Conservation (phyloP, 2,329 filamentous ascomycete species). For the Moelleriella libera region DNA sequence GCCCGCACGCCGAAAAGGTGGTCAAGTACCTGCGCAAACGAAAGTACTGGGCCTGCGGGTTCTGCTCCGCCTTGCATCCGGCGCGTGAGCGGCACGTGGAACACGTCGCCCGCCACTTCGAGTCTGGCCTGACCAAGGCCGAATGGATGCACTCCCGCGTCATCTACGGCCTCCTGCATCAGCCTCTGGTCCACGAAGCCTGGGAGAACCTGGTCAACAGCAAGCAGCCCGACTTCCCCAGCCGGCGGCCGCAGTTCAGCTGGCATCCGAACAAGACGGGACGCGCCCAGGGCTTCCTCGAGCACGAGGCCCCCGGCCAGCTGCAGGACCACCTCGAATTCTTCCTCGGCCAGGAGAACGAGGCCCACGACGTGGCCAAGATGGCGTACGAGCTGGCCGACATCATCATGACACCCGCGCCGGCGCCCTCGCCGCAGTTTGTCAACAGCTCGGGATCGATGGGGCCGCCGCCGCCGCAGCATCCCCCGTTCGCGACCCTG, state of each 20-base stretch:
- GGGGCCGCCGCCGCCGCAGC: slow-evolving; percentile 9
- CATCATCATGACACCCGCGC: slow-evolving; percentile 22
- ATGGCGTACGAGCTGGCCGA: slow-evolving; percentile 44
- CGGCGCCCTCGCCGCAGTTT: slow-evolving; percentile 16
- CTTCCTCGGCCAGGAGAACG: slow-evolving; percentile 42
- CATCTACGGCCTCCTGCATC: slow-evolving; percentile 52
- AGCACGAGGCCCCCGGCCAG: slow-evolving; percentile 48
- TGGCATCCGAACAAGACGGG: slow-evolving; percentile 46
- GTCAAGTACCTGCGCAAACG: slow-evolving; percentile 49
- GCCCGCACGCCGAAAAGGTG: slow-evolving; percentile 49
- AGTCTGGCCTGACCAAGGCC: slow-evolving; percentile 44
- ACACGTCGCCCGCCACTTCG: slow-evolving; percentile 55
- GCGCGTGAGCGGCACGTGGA: slow-evolving; percentile 54
- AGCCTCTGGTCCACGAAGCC: slow-evolving; percentile 44
- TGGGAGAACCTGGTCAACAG: slow-evolving; percentile 43
- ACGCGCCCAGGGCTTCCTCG: slow-evolving; percentile 41
- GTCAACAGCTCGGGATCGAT: slow-evolving; percentile 11
- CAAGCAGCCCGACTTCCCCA: slow-evolving; percentile 39
- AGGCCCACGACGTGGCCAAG: slow-evolving; percentile 41
- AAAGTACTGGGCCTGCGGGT: slow-evolving; percentile 55
- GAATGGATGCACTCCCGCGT: slow-evolving; percentile 60
- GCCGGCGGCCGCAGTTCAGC: slow-evolving; percentile 43
- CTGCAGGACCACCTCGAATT: slow-evolving; percentile 52
- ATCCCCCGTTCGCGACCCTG: slow-evolving; percentile 17
- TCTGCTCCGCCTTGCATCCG: slow-evolving; percentile 48